These are phyloP conservation scores for Yamadazyma scolyti DNA, from an alignment of 805 yeast genomes.

Conservation along the genomic window DNA sequence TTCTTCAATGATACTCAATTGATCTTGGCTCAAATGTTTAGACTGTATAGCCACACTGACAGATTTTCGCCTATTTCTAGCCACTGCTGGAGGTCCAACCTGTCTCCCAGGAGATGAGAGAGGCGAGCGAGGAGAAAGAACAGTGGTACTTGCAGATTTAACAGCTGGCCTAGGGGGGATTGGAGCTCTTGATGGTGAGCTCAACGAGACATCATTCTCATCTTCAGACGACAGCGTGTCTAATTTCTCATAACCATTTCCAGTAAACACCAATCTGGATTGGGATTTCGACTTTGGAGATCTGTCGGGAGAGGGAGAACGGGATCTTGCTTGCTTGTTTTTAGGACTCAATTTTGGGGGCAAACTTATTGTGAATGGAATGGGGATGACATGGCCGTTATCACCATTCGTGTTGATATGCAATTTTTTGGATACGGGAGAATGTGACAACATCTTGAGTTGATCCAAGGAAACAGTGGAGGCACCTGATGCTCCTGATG, in stretches of 20 bases:
- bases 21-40: conserved; percentile 24
- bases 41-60: conserved; percentile 18
- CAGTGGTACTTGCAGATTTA: neutral
- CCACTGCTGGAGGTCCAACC: conserved; percentile 25
- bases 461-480: conserved; percentile 7
- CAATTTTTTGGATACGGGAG: conserved; percentile 33
- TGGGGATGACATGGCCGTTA: conserved; percentile 33
- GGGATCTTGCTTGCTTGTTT: conserved; percentile 12
- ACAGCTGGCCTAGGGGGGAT: neutral
- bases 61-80: conserved; percentile 21
- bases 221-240: conserved; percentile 21
- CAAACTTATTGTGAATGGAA: conserved; percentile 37
- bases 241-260: conserved; percentile 33
- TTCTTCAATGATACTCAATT: conserved; percentile 42
- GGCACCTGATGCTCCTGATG: conserved; percentile 3
- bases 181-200: conserved; percentile 1
- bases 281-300: conserved; percentile 6
- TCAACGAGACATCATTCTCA: conserved; percentile 8
- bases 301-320: conserved; percentile 5
- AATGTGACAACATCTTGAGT: conserved; percentile 21
- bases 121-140: conserved; percentile 5
- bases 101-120: conserved; percentile 5
- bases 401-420: conserved; percentile 27
- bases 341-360: conserved; percentile 38
- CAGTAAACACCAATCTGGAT: conserved; percentile 24